Base-by-base conservation (phyloP, 371 early-diverging fungal genomes). In the Syncephalastrum racemosum region DNA sequence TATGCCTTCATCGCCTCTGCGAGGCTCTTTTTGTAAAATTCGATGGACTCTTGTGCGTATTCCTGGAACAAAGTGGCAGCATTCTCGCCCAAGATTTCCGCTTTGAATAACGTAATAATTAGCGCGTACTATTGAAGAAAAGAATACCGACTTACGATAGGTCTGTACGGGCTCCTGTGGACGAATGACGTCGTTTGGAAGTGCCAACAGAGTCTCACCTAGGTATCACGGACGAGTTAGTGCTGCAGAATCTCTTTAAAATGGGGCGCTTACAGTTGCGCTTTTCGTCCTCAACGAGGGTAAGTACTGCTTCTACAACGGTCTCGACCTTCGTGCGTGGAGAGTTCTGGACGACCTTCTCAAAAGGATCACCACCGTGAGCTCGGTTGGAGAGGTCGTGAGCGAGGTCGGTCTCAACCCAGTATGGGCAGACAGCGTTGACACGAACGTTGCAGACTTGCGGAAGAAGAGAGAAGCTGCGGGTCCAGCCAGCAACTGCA, bases 281-380 rank as follows among this genome's bases (percentile, higher is more conserved):
- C 1, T 56, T 53, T 27, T 78, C 70, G 53, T 84, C 81, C 51
- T 72, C 71, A 54, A 83, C 73, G 8, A 74, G 68, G 14, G 58
- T 55, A 49, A 83, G 62, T 41, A 82, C 75, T 6, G 79, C 85
- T 12, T 85, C 82, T 19, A 81, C 73, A 7, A 83, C 83, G 15
- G 64, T 62, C 7, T 62, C 65, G n/a, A 84, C 75, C 5, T 77
- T 64, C 7, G 79, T 75, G 22, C 63, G 62, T 16, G 70, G 66
- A 1, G 58, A 42, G 0, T 49, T 19, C 6, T 25, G 46, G 2
- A 67, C 41, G 1, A 71, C 22, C 6, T 51, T 44, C 0, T 47
- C 20, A 23, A 54, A 51, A 1, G 59, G 60, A 40, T 46, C 50
- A 19, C 13, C 19, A 13, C 42, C 59, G 1, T 4, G 25, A 14